Percentiles rank a stretch among this genome's conserved stretches.
phyloP scores from a whole-genome alignment of 495 filamentous ascomycete species.

The Cudoniella acicularis region DNA sequence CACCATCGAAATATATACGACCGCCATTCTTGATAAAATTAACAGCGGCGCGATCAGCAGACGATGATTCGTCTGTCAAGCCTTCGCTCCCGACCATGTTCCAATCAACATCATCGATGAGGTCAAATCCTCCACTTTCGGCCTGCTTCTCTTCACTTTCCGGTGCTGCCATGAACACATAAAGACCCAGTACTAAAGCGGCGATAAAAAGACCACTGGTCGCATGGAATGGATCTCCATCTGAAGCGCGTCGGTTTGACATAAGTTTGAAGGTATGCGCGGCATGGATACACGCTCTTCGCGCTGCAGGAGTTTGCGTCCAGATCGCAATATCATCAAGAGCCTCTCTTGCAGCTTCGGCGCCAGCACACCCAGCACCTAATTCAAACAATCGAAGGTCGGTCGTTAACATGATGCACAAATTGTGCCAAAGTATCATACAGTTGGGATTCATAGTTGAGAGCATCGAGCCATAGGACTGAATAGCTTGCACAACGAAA shows the following conservation, averaged over 20 bases:
- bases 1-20: slow-evolving; percentile 43
- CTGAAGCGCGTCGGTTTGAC: slow-evolving; percentile 46
- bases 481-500: slow-evolving; percentile 39
- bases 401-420: slow-evolving; percentile 49
- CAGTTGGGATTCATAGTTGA: slow-evolving; percentile 42
- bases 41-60: slow-evolving; percentile 36
- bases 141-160: slow-evolving; percentile 26
- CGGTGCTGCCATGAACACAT: slow-evolving; percentile 45
- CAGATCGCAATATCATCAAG: slow-evolving; percentile 47
- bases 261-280: slow-evolving; percentile 50
- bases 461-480: slow-evolving; percentile 38
- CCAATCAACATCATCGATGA: slow-evolving; percentile 51
- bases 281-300: slow-evolving; percentile 46
- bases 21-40: slow-evolving; percentile 51
- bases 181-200: slow-evolving; percentile 46
- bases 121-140: slow-evolving; percentile 38
- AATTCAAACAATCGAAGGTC: slow-evolving; percentile 50
- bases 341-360: slow-evolving; percentile 40
- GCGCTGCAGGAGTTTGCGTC: slow-evolving; percentile 47
- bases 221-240: slow-evolving; percentile 47
- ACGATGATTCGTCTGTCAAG: slow-evolving; percentile 30
- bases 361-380: slow-evolving; percentile 45
- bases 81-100: slow-evolving; percentile 38
- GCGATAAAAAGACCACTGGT: slow-evolving; percentile 45
- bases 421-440: slow-evolving; percentile 47